A percentile compares a stretch with the other conserved stretches of the same genome.
Conservation (phyloP, 139 green algal species). For the Haematococcus sp. region DNA sequence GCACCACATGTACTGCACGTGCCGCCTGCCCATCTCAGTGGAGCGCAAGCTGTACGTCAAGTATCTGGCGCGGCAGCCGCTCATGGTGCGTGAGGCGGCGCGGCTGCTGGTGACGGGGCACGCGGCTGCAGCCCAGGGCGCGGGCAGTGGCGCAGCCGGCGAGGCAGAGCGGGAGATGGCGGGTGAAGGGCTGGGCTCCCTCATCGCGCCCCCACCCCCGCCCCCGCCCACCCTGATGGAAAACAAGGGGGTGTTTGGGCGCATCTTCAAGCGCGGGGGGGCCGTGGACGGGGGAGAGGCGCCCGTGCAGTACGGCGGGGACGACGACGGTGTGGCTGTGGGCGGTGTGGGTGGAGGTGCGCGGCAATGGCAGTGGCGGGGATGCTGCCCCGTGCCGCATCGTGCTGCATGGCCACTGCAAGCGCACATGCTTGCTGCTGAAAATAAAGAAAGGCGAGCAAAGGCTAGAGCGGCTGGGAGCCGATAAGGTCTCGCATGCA, state of each 20-base stretch:
- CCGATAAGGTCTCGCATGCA: too few relatives aligned
- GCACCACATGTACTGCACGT: background rate
- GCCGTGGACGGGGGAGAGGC: too few relatives aligned
- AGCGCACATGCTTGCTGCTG: too few relatives aligned
- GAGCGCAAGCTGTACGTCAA: constrained; percentile 55
- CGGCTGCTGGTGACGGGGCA: constrained; percentile 20
- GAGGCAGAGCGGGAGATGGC: background rate
- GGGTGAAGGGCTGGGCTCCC: background rate
- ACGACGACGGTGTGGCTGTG: background rate
- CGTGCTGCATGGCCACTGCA: too few relatives aligned
- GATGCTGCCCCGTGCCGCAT: too few relatives aligned
- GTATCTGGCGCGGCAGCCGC: constrained; percentile 22
- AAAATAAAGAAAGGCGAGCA: too few relatives aligned
- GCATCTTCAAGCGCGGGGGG: too few relatives aligned
- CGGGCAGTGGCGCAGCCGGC: background rate
- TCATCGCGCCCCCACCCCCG: constrained; percentile 2
- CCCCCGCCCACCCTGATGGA: background rate
- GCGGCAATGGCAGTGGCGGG: too few relatives aligned
- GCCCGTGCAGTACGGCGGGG: background rate
- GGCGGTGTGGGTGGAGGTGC: too few relatives aligned
- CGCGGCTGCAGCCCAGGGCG: background rate
- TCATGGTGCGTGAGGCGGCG: constrained; percentile 38
- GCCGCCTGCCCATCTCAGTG: constrained; percentile 2
- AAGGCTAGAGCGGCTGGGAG: too few relatives aligned
- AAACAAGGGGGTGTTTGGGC: too few relatives aligned